These are phyloP conservation scores for Entomortierella chlamydospora DNA, from an alignment of 192 early-diverging fungal species.

Conservation along the genomic window DNA sequence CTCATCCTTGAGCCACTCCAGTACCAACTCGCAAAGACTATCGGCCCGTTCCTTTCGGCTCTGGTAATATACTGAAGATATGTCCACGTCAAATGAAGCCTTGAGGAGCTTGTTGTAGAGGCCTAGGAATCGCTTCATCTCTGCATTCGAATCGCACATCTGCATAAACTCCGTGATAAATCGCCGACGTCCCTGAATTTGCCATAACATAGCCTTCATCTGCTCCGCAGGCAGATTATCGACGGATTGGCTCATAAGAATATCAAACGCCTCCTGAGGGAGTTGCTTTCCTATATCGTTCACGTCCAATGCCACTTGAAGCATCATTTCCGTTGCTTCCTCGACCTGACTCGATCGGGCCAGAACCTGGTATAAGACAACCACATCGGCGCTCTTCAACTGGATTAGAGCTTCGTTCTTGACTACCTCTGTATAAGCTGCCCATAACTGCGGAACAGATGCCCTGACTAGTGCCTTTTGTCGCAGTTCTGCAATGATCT, in stretches of 20 bases:
- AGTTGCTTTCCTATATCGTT: slow-evolving; percentile 45
- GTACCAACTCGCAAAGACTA: slow-evolving; percentile 3
- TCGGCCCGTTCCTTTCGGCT: slow-evolving; percentile 24
- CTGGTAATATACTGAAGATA: slow-evolving; percentile 37
- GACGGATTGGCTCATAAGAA: slow-evolving; percentile 18
- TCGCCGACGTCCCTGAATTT: slow-evolving; percentile 48
- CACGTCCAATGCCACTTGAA: slow-evolving; percentile 40
- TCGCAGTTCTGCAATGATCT: slow-evolving; percentile 24
- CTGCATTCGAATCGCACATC: slow-evolving; percentile 36
- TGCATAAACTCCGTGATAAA: slow-evolving; percentile 40
- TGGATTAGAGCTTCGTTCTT: slow-evolving; percentile 7
- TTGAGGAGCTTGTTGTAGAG: slow-evolving; percentile 22
- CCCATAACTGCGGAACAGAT: slow-evolving; percentile 14
- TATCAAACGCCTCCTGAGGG: slow-evolving; percentile 40
- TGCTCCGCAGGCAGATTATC: slow-evolving; percentile 38
- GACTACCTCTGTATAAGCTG: slow-evolving; percentile 24
- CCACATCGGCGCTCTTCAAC: slow-evolving; percentile 32
- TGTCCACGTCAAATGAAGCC: slow-evolving; percentile 32
- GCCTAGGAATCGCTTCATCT: slow-evolving; percentile 28
- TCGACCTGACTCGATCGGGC: slow-evolving; percentile 20
- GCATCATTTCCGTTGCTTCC: slow-evolving; percentile 50
- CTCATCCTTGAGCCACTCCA: slow-evolving; percentile 26
- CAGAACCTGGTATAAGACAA: slow-evolving; percentile 22
- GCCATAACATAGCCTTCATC: slow-evolving; percentile 28
- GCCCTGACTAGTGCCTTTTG: slow-evolving; percentile 33